phyloP scores from a whole-genome alignment of 306 rosid genomes.

The Mimosa bimucronata region DNA sequence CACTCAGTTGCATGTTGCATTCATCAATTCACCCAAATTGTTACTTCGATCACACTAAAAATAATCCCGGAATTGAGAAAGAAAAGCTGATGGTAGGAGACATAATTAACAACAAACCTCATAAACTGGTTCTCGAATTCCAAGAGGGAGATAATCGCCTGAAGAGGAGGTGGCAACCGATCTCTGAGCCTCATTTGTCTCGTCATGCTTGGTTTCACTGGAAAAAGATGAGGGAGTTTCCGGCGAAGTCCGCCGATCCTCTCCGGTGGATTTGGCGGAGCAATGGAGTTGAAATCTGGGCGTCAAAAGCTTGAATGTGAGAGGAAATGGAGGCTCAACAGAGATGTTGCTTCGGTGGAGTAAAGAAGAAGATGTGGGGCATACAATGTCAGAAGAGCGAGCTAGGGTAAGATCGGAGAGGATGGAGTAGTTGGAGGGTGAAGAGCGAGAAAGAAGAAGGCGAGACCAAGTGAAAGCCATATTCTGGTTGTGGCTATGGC shows the following conservation, averaged over 20 bases:
- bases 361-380: constrained; percentile 33
- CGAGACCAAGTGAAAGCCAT: constrained; percentile 69
- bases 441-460: constrained; percentile 54
- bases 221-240: constrained; percentile 44
- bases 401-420: constrained; percentile 46
- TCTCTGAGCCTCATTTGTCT: constrained; percentile 27
- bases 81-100: neutral
- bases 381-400: constrained; percentile 38
- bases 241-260: constrained; percentile 54
- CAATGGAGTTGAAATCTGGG: constrained; percentile 51
- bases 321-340: constrained; percentile 30
- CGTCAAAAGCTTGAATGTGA: constrained; percentile 22
- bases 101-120: constrained; percentile 52
- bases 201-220: constrained; percentile 35
- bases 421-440: constrained; percentile 46
- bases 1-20: neutral
- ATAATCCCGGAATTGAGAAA: neutral
- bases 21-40: neutral
- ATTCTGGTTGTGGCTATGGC: constrained; percentile 21
- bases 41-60: neutral
- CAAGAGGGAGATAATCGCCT: constrained; percentile 71
- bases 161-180: constrained; percentile 46
- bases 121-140: constrained; percentile 93
- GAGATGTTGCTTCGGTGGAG: constrained; percentile 36
- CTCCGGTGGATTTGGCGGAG: constrained; percentile 65